Percentiles rank a stretch among this genome's conserved stretches.
Conservation (phyloP, 192 early-diverging fungal species). For the Gonapodya prolifera region DNA sequence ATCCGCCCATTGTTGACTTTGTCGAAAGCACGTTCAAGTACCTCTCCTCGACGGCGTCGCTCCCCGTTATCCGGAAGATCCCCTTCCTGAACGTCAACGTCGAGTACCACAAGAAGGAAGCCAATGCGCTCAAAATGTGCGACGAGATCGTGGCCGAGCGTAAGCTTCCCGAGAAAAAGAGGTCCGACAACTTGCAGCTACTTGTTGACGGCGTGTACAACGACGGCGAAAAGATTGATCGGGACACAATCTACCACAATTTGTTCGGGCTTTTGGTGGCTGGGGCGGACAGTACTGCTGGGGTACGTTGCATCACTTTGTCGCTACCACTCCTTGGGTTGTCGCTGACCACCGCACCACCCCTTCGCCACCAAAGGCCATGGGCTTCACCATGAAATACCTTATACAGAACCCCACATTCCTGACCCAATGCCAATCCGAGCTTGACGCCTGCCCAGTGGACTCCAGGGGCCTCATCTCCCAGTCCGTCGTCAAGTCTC, state of each 20-base stretch:
- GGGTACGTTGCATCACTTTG: background rate
- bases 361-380: too few relatives aligned
- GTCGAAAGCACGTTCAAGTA: constrained; percentile 5
- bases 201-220: background rate
- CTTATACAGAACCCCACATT: background rate
- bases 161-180: background rate
- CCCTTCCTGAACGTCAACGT: background rate
- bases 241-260: background rate
- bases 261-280: background rate
- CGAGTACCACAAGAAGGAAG: background rate
- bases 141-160: background rate
- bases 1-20: background rate
- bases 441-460: background rate
- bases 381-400: background rate
- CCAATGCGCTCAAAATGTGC: background rate
- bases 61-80: background rate
- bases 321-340: too few relatives aligned
- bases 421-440: background rate
- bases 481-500: background rate
- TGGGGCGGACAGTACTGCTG: background rate
- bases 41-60: background rate
- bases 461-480: background rate
- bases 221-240: constrained; percentile 1
- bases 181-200: background rate
- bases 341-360: too few relatives aligned